These are phyloP conservation scores for Isabelozyma pseudorhagii DNA, from an alignment of 805 yeast species.

Conservation along the genomic window DNA sequence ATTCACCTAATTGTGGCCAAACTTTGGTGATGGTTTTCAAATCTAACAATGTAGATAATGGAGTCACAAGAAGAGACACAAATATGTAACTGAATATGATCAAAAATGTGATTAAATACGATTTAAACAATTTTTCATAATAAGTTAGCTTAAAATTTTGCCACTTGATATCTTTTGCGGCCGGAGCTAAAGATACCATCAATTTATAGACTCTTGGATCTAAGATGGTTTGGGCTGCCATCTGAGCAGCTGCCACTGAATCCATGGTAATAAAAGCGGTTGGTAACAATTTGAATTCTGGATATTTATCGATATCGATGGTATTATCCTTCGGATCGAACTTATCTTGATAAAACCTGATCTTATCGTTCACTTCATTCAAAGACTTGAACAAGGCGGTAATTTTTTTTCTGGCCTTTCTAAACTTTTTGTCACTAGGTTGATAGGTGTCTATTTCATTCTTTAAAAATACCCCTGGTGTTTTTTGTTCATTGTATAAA, in stretches of 20 bases:
- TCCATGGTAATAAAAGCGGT: conserved; percentile 50
- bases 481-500: conserved; percentile 28
- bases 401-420: conserved; percentile 28
- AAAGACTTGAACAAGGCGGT: conserved; percentile 31
- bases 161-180: conserved; percentile 46
- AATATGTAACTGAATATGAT: conserved; percentile 50
- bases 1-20: conserved; percentile 59
- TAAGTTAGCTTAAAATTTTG: conserved; percentile 44
- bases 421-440: conserved; percentile 12
- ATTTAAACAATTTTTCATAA: conserved; percentile 31
- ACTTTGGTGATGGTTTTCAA: conserved; percentile 52
- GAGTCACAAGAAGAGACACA: conserved; percentile 53
- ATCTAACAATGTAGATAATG: conserved; percentile 55
- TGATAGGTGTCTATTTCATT: conserved; percentile 6
- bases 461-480: conserved; percentile 29
- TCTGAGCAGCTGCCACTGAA: conserved; percentile 46
- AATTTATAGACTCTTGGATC: conserved; percentile 45
- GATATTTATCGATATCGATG: conserved; percentile 20
- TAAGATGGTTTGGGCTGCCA: conserved; percentile 46
- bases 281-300: conserved; percentile 36
- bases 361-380: conserved; percentile 35
- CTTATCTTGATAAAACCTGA: conserved; percentile 27
- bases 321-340: conserved; percentile 26
- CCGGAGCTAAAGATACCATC: conserved; percentile 44
- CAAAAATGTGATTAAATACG: conserved; percentile 39